Evolutionary conservation across 1,139 yeast genomes (phyloP), one percentile per base, ranked within the genome.

Genomic region (Yamadazyma trypodendri): DNA sequence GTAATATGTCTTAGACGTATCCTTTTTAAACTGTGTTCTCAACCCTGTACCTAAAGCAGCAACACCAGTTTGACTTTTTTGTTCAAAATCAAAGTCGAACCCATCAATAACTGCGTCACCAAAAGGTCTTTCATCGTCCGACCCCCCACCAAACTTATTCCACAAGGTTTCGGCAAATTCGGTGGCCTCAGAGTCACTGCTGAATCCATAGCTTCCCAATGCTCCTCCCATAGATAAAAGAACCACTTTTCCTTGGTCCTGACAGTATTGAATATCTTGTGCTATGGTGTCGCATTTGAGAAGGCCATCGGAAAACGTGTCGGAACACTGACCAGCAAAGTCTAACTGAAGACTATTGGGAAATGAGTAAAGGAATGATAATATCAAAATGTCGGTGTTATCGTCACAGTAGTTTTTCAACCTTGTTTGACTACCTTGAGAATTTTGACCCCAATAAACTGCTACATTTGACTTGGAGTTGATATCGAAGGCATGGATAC

Each of bases 211-310:
- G 20, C 73, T 50, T 24, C 96, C 96, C 35, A 79, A 55, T 12
- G 94, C 87, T 55, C 97, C 97, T 43, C 97, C 97, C 50, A 90
- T 60, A 0, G 97, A 88, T 14, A 90, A 69, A 33, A 90, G 60
- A 11, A 90, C 81, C 48, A 80, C 81, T 53, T 84, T 86, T 36
- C 97, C 97, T 18, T 72, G 58, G 3, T 65, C 46, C 64, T 92
- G 98, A 65, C 98, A 92, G n/a, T 83, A 76, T 49, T 73, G 55
- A 54, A 90, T 89, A 57, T 88, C 96, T 22, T 65, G 55, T n/a
- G 81, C 95, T 43, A 86, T 81, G 28, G 67, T 60, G 24, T 79
- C 63, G 61, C 92, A 85, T 43, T 78, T 72, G 45, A 77, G 62
- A 31, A 80, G 59, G 17, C 87, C 85, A 49, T 73, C 72, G 9